Base-by-base conservation (phyloP, 2,329 filamentous ascomycete genomes). In the Xylaria multiplex region DNA sequence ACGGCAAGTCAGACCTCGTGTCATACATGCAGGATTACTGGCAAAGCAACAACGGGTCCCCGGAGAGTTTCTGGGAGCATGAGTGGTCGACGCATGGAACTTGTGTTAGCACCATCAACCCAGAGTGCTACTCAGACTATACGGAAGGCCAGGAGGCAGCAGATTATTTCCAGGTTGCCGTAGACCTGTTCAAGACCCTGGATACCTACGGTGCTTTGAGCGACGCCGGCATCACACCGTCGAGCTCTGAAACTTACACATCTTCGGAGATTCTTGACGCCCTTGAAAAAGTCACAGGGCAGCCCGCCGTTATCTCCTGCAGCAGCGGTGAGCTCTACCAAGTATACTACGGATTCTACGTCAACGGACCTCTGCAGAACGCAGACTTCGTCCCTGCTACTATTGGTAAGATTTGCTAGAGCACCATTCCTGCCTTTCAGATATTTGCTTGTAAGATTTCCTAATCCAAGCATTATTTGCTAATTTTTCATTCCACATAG, bases 21-120 rank as follows among this genome's bases (percentile, higher is more conserved):
- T 79, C 80, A 2, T 91, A 88, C 75, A 93, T 93, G 91, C 78
- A 85, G 57, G 86, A 80, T 1, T 92, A 90, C 80, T 93, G 91
- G 91, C 89, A 91, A 75, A 88, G 90, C 74, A 86, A 89, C 77
- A 75, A 85, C 55, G 90, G 89, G 62, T 79, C 88, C 48, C 86
- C 90, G 70, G 85, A 90, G 71, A 79, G 79, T 11, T 87, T 93
- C 71, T 93, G 91, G 91, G 81, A 90, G 75, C 90, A 93, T 76
- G 91, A 93, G 77, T 93, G 88, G 87, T 81, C 82, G 70, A 93
- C 92, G 77, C 91, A 93, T 75, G 91, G 91, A 62, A 85, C 83
- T n/a, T 93, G 91, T 79, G 86, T 93, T 69, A 88, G 83, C 71
- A 93, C 91, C 0, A 82, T 93, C 9, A 82, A 89, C 53, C 86